phyloP scores from a whole-genome alignment of 257 asterid species.

The Solanum virginianum region DNA sequence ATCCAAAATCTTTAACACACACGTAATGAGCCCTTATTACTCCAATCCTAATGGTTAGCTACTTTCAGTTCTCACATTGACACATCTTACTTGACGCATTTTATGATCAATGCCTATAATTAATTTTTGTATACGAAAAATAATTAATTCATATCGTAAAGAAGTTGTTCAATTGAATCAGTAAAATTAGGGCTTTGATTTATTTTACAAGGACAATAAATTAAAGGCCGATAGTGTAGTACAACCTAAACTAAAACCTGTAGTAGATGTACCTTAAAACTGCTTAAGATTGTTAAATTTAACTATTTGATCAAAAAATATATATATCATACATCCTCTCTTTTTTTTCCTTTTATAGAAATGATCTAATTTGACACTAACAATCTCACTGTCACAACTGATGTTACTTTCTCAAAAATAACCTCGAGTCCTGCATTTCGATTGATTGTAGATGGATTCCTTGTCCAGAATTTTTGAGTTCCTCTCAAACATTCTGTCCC shows the following conservation, averaged over 20 bases:
- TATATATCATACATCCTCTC: background rate
- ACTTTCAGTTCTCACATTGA: no score
- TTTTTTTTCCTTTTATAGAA: background rate
- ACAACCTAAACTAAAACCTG: background rate
- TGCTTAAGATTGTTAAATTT: background rate
- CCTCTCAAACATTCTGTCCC: no score
- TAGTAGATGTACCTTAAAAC: background rate
- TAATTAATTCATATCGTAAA: no score
- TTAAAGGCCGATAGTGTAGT: background rate
- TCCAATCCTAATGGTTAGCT: no score
- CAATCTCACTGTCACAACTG: no score
- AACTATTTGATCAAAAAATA: background rate
- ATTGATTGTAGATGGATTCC: no score
- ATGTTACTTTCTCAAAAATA: no score
- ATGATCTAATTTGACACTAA: background rate
- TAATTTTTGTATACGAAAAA: no score
- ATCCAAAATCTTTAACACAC: background rate
- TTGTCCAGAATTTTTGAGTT: no score
- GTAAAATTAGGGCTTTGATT: background rate
- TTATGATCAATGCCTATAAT: background rate
- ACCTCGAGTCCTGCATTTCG: no score
- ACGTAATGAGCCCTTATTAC: no score
- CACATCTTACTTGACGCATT: background rate
- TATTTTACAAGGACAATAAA: background rate
- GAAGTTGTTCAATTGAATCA: background rate